Evolutionary conservation across 805 yeast genomes (phyloP).

Genomic region (Wickerhamomyces queroliae): DNA sequence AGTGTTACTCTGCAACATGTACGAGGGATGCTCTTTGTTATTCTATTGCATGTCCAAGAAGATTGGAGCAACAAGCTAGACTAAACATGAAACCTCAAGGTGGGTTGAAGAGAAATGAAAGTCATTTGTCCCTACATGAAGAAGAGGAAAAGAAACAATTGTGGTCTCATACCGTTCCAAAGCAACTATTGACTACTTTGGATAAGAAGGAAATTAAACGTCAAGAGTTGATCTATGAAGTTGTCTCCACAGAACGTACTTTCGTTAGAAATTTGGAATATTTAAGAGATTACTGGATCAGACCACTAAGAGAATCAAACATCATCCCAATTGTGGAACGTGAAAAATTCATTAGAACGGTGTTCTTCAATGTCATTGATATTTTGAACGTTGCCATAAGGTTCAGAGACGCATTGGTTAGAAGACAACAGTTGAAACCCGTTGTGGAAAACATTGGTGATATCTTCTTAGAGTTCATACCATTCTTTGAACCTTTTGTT

Average conservation of each 20-base stretch:
- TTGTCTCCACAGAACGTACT: conserved; percentile 89
- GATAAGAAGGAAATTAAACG: conserved; percentile 85
- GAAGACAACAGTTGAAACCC: conserved; percentile 80
- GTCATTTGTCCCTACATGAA: conserved; percentile 61
- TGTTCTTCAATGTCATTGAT: conserved; percentile 85
- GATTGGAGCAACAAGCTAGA: conserved; percentile 93
- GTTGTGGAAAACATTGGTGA: conserved; percentile 86
- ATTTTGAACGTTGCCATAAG: conserved; percentile 77
- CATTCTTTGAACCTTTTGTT: conserved; percentile 87
- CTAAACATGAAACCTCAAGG: conserved; percentile 84
- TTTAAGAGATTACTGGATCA: conserved; percentile 87
- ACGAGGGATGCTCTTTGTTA: conserved; percentile 84
- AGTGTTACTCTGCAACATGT: conserved; percentile 97
- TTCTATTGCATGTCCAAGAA: conserved; percentile 92
- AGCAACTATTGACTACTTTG: conserved; percentile 66
- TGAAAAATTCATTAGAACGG: conserved; percentile 86
- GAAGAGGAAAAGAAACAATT: conserved; percentile 78
- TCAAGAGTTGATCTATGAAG: conserved; percentile 93
- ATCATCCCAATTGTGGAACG: conserved; percentile 86
- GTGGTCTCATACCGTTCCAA: conserved; percentile 92
- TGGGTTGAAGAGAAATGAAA: conserved; percentile 72
- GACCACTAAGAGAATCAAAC: conserved; percentile 81
- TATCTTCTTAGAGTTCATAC: conserved; percentile 75
- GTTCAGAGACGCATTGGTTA: conserved; percentile 83
- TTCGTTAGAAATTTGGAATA: conserved; percentile 93